A percentile compares a stretch with the other conserved stretches of the same genome.
These are phyloP conservation scores for Beauveria sp. DNA, from an alignment of 2,329 filamentous ascomycete genomes.

Conservation along the genomic window DNA sequence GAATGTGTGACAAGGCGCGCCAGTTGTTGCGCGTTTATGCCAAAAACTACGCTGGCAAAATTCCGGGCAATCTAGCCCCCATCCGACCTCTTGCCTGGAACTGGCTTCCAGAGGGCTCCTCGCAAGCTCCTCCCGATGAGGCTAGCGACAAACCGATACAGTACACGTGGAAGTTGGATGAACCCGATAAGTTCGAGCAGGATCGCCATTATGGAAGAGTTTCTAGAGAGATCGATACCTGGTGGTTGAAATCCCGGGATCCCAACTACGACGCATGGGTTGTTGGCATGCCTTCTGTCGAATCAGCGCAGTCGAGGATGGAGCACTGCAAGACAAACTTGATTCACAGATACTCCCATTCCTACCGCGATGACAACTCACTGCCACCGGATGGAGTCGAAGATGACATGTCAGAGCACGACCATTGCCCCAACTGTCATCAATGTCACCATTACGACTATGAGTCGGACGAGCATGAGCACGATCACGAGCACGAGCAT, in stretches of 20 bases:
- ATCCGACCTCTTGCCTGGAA: conserved; percentile 48
- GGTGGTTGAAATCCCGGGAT: conserved; percentile 55
- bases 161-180: conserved; percentile 43
- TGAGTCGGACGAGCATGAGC: conserved; percentile 41
- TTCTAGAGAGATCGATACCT: conserved; percentile 56
- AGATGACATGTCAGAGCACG: conserved; percentile 30
- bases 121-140: conserved; percentile 23
- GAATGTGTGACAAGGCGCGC: conserved; percentile 48
- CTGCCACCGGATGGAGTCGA: conserved; percentile 28
- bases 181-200: conserved; percentile 50
- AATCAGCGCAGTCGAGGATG: conserved; percentile 49
- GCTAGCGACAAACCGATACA: conserved; percentile 36
- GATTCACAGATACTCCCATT: conserved; percentile 45
- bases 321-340: conserved; percentile 53
- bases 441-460: conserved; percentile 29
- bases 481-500: conserved; percentile 32
- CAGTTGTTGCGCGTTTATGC: conserved; percentile 48
- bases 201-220: conserved; percentile 52
- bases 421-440: conserved; percentile 20
- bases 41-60: conserved; percentile 38
- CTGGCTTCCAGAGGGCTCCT: conserved; percentile 38
- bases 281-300: conserved; percentile 51
- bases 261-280: conserved; percentile 53
- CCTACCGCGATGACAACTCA: conserved; percentile 35
- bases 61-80: conserved; percentile 41